Base-by-base conservation (phyloP, 1,284 basidiomycete genomes). In the Fistulina hepatica region DNA sequence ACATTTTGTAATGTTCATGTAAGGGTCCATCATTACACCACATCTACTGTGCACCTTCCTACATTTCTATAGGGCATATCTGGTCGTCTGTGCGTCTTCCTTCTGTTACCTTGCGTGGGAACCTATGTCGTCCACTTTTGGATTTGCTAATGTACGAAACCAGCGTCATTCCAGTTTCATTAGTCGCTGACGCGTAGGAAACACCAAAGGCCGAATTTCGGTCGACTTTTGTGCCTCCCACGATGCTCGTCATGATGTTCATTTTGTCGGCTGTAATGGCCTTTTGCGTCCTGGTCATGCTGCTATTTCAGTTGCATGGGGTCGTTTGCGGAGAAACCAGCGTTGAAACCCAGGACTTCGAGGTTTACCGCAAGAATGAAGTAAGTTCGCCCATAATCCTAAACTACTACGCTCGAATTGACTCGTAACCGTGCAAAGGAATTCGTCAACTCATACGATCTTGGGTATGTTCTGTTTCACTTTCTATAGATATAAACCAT, bases 1-100 rank as follows among this genome's bases (percentile, higher is more conserved):
- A 0, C 90, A 97, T 60, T 98, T 98, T 52, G 72, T 95, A 22
- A 65, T 97, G 23, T 98, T 97, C 71, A 82, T 97, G 89, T 85
- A 43, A 37, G 76, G 60, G 24, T 30, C 30, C 25, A 38, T 20
- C 5, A 23, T 13, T 28, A 21, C 27, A 37, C 25, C 8, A 12
- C 15, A 13, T 21, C 23, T 15, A 16, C 6, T 28, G 4, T 36
- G 10, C 13, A n/a, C 26, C 21, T 28, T 24, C 37, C 23, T 25
- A 37, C 8, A 11, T 10, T 22, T 31, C n/a, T 6, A 16, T 41
- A 89, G 85, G 73, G 64, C 67, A n/a, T 91, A 89, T 57, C 71
- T 91, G 17, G 59, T 65, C 10, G 24, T 50, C 33, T 20, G 36
- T 39, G 34, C 38, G 40, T 12, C 23, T 12, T 41, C 45, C 2